Evolutionary conservation across 1,284 basidiomycete species (phyloP).

Genomic region (Cutaneotrichosporon daszewskae): DNA sequence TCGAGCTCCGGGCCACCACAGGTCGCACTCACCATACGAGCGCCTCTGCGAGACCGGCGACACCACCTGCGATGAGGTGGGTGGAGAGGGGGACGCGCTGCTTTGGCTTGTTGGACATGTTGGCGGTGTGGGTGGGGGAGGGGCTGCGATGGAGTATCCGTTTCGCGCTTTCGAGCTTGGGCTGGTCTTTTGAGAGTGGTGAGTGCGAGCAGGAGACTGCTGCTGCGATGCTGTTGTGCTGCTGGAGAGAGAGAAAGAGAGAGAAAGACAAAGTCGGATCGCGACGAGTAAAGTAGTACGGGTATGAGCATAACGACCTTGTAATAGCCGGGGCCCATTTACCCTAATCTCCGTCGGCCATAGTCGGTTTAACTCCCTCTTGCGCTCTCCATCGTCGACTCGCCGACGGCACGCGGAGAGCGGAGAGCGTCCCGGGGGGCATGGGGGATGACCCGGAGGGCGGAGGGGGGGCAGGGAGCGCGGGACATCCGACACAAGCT

Average conservation of each 20-base stretch:
- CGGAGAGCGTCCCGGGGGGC: no score
- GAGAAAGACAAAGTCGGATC: not conserved
- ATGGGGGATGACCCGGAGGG: no score
- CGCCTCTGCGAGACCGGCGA: slow-evolving; percentile 86
- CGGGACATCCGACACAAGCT: no score
- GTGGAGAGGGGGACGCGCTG: slow-evolving; percentile 62
- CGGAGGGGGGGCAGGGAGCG: no score
- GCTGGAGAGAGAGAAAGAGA: slow-evolving; percentile 4
- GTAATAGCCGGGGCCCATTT: slow-evolving; percentile 3
- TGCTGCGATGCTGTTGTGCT: no score
- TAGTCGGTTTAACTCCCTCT: slow-evolving; percentile 16
- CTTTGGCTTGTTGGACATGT: slow-evolving; percentile 14
- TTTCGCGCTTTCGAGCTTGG: not conserved
- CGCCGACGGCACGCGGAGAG: no score
- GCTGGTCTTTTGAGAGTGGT: slow-evolving; percentile 3
- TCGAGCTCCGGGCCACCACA: not conserved
- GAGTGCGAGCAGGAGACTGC: slow-evolving; percentile 1
- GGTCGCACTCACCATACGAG: slow-evolving; percentile 52
- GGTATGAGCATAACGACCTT: not conserved
- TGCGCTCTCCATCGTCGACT: no score
- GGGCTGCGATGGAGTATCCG: not conserved
- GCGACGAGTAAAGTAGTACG: no score
- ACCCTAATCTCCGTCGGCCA: slow-evolving; percentile 16
- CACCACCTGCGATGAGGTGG: slow-evolving; percentile 85
- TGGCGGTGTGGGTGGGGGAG: slow-evolving; percentile 1